A percentile compares a stretch with the other conserved stretches of the same genome.
Conservation (phyloP, 306 rosid genomes). For the cucumber (Cucumis sativus) region DNA sequence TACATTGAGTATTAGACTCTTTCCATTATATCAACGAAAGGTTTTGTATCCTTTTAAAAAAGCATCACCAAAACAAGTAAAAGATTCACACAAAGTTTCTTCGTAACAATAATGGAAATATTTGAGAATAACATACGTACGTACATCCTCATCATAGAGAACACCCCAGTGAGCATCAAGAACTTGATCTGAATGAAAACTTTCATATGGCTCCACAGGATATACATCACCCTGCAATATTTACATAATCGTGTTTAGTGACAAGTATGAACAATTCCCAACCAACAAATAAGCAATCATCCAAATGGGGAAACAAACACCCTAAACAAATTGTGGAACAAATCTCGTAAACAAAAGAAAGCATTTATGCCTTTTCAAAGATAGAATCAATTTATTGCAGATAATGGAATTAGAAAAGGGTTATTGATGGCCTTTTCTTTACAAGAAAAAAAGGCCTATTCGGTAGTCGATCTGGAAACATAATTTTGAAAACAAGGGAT, state of each 20-base stretch:
- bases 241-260: background rate
- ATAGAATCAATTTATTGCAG: background rate
- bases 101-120: background rate
- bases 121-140: conserved; percentile 18
- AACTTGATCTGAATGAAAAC: conserved; percentile 20
- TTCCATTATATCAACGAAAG: too few relatives aligned
- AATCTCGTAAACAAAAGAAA: background rate
- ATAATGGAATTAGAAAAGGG: background rate
- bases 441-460: too few relatives aligned
- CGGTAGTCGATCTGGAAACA: too few relatives aligned
- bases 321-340: background rate
- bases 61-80: background rate
- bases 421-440: too few relatives aligned
- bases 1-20: too few relatives aligned
- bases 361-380: background rate
- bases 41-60: too few relatives aligned
- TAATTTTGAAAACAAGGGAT: too few relatives aligned
- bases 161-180: conserved; percentile 61
- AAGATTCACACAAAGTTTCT: background rate
- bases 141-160: conserved; percentile 44
- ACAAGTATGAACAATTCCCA: background rate
- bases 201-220: conserved; percentile 42
- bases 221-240: conserved; percentile 46
- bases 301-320: background rate
- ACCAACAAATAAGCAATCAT: background rate